Evolutionary conservation across 495 filamentous ascomycete genomes (phyloP), one percentile per base, ranked within the genome.

Genomic region (Penicillium diatomitis): DNA sequence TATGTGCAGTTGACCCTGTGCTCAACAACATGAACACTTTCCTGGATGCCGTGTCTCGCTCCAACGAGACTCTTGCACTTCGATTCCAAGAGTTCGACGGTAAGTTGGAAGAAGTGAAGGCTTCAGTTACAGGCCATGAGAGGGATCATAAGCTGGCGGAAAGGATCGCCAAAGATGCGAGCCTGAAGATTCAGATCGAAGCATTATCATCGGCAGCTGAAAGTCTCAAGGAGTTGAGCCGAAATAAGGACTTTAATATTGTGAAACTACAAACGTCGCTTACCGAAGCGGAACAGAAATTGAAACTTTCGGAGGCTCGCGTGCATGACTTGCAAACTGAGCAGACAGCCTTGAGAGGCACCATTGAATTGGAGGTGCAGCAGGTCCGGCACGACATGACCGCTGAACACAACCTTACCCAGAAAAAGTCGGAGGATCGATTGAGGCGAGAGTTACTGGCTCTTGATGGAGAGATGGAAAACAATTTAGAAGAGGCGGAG

Each of bases 121-220:
- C 53, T 10, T 51, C 46, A 9, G 20, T 20, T 20, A 47, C 54
- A 11, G 46, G 46, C 3, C 51, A 58, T 10, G 32, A 38, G 4
- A 32, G 58, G 0, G 53, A 57, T 7, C 20, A 20, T 34, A 54
- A 58, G 40, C 1, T 55, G 7, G 45, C 48, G 10, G 43, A 43
- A 2, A 54, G 58, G 12, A 49, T 57, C 4, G 38, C 45, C 1
- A 60, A 68, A 41, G 64, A 63, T 28, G 31, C 58, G 2, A 45
- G 55, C 38, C 44, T 72, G 7, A 55, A 69, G 40, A 38, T 52
- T 30, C 53, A 46, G 30, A 39, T 67, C 27, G 53, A 71, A 27
- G 38, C 53, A 9, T 4, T 53, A 4, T 51, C 53, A 2, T 41
- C 31, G 9, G 53, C 60, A 8, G 7, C 61, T 8, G 53, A 52